phyloP scores from a whole-genome alignment of 2,329 filamentous ascomycete species.

The Trichophyton rubrum region DNA sequence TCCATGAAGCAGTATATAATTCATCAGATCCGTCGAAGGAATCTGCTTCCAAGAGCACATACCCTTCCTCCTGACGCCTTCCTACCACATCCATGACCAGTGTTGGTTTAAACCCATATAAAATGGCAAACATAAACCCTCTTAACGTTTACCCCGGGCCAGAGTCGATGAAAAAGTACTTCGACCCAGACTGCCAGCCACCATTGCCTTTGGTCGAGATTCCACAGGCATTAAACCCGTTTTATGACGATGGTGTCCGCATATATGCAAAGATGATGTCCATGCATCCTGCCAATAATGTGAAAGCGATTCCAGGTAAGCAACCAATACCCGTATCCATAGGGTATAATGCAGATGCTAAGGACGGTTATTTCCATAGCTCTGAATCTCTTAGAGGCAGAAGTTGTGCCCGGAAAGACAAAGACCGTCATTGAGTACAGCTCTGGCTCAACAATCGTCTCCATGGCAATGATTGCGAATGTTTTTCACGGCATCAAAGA shows the following conservation, averaged over 20 bases:
- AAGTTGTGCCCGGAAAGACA: conserved; percentile 24
- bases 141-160: conserved; percentile 48
- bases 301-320: conserved; percentile 45
- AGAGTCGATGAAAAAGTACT: conserved; percentile 46
- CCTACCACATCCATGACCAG: neutral
- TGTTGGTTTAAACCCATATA: neutral
- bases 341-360: neutral
- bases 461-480: conserved; percentile 44
- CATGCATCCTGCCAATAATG: conserved; percentile 52
- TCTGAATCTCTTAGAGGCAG: neutral
- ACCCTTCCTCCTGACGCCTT: neutral
- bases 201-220: conserved; percentile 51
- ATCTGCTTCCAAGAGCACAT: neutral
- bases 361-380: neutral
- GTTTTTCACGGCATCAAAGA: conserved; percentile 42
- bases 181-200: conserved; percentile 45
- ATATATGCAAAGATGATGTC: conserved; percentile 58
- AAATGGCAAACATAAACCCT: conserved; percentile 13
- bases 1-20: neutral
- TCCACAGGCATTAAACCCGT: conserved; percentile 46
- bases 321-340: neutral
- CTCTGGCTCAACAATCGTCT: conserved; percentile 51
- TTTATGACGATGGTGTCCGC: conserved; percentile 44
- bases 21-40: neutral
- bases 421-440: conserved; percentile 48